Evolutionary conservation across 2,329 filamentous ascomycete species (phyloP), one percentile per base, ranked within the genome.

Genomic region (Myrmaecium sp.): DNA sequence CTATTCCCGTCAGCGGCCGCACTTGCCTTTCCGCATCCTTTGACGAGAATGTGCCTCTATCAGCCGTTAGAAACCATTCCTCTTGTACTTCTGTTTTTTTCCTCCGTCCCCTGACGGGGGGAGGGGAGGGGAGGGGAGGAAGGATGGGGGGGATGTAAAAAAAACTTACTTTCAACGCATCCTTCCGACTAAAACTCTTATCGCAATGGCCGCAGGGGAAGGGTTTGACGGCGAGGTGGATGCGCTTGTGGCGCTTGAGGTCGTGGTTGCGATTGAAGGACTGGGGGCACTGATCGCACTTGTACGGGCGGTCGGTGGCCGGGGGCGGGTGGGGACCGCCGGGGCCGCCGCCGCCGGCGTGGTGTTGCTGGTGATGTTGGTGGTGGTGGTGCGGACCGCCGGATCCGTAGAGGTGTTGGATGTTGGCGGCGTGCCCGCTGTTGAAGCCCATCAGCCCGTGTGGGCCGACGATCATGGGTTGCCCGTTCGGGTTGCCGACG

Each of bases 181-280:
- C 89, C 49, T 95, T 95, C 32, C 89, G 67, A 3, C 84, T 94
- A 45, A 98, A 98, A 47, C 80, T 89, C 66, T 95, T 95, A 34
- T 92, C 83, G 48, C 89, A 98, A 43, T 77, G 76, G 5, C 62
- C 69, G 49, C 89, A 98, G 0, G 84, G 84, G 50, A 86, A 95
- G 0, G 89, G 89, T 61, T 98, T 98, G 21, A 95, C 81, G 0
- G 83, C 80, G 31, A 95, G 55, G 52, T 98, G 89, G 32, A 95
- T 95, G 26, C 83, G 64, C 61, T 93, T 93, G 51, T 98, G 89
- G 27, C 89, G 69, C 56, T 98, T 98, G 40, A 95, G 54, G 45
- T 95, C 89, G 46, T 95, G 89, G 37, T 95, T 95, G 4, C 89
- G 66, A 51, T 92, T 95, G 58, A 98, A 98, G 19, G 80, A 84